Percentiles rank a stretch among this genome's conserved stretches.
phyloP scores from a whole-genome alignment of 805 yeast species.

The Metschnikowia orientalis region DNA sequence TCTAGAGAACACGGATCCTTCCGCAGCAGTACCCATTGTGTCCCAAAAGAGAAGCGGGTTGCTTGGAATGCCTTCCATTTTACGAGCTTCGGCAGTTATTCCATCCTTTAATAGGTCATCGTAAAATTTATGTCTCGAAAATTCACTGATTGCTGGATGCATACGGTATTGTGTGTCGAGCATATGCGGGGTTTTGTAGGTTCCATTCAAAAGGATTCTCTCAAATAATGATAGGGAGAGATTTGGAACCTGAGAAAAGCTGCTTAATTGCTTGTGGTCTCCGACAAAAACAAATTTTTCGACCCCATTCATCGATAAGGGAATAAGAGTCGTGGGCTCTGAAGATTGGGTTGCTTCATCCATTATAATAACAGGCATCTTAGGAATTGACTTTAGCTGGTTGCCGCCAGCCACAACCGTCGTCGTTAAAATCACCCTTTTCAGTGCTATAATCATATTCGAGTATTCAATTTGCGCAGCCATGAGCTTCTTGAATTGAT shows the following conservation, averaged over 20 bases:
- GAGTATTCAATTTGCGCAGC: constrained; percentile 41
- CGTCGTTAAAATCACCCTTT: constrained; percentile 61
- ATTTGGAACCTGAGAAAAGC: constrained; percentile 65
- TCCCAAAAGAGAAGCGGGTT: constrained; percentile 61
- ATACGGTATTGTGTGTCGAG: constrained; percentile 65
- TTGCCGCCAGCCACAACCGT: constrained; percentile 66
- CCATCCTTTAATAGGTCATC: constrained; percentile 52
- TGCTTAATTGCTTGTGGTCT: constrained; percentile 70
- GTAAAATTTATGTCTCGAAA: constrained; percentile 52
- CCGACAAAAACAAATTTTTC: constrained; percentile 68
- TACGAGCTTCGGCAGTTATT: constrained; percentile 48
- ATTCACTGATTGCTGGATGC: constrained; percentile 61
- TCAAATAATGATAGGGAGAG: constrained; percentile 66
- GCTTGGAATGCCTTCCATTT: constrained; percentile 38
- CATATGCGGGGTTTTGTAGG: constrained; percentile 60
- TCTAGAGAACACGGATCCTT: constrained; percentile 45
- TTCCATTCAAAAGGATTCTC: constrained; percentile 58
- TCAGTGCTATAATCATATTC: constrained; percentile 47
- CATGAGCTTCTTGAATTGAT: constrained; percentile 47
- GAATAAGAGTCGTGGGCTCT: constrained; percentile 67
- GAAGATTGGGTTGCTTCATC: constrained; percentile 78
- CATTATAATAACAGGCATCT: constrained; percentile 66
- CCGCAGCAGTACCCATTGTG: constrained; percentile 45
- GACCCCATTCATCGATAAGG: constrained; percentile 62
- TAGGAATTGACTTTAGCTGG: constrained; percentile 50